Percentiles rank a stretch among this genome's conserved stretches.
These are phyloP conservation scores for Monosporascus cannonballus DNA, from an alignment of 2,329 filamentous ascomycete genomes.

Conservation along the genomic window DNA sequence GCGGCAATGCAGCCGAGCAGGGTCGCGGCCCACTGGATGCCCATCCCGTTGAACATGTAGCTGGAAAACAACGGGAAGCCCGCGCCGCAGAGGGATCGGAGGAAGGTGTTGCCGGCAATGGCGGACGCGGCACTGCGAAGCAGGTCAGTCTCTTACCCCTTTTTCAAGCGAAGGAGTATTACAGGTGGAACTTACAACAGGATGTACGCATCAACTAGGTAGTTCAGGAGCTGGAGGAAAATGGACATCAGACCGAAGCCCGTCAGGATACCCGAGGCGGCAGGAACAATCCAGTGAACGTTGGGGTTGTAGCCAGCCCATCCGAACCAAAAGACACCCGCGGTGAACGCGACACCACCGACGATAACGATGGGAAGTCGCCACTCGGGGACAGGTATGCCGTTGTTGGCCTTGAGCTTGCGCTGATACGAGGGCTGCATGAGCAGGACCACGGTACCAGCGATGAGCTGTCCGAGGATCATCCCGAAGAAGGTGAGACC, in stretches of 20 bases:
- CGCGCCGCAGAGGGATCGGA: slow-evolving; percentile 72
- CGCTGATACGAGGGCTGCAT: slow-evolving; percentile 62
- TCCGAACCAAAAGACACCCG: slow-evolving; percentile 71
- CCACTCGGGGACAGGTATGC: slow-evolving; percentile 60
- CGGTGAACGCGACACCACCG: slow-evolving; percentile 54
- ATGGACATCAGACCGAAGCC: slow-evolving; percentile 78
- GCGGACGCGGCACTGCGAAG: slow-evolving; percentile 59
- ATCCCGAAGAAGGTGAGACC: slow-evolving; percentile 85
- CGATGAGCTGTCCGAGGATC: slow-evolving; percentile 65
- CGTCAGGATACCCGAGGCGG: slow-evolving; percentile 54
- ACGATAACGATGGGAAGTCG: slow-evolving; percentile 56
- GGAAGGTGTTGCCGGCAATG: slow-evolving; percentile 74
- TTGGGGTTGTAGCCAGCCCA: slow-evolving; percentile 57
- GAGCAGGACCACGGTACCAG: slow-evolving; percentile 56
- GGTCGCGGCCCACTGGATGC: slow-evolving; percentile 57
- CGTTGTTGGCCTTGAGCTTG: slow-evolving; percentile 62
- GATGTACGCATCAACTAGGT: slow-evolving; percentile 70
- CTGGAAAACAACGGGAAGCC: slow-evolving; percentile 74
- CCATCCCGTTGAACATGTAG: slow-evolving; percentile 61
- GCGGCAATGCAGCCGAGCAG: slow-evolving; percentile 55
- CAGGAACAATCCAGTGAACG: slow-evolving; percentile 60
- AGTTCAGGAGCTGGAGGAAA: slow-evolving; percentile 76
- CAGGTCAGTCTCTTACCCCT: slow-evolving; percentile 6
- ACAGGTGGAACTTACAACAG: slow-evolving; percentile 42
- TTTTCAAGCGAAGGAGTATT: neutral